A percentile compares a stretch with the other conserved stretches of the same genome.
phyloP scores from a whole-genome alignment of 75 land plant species.

The Picea glauca region DNA sequence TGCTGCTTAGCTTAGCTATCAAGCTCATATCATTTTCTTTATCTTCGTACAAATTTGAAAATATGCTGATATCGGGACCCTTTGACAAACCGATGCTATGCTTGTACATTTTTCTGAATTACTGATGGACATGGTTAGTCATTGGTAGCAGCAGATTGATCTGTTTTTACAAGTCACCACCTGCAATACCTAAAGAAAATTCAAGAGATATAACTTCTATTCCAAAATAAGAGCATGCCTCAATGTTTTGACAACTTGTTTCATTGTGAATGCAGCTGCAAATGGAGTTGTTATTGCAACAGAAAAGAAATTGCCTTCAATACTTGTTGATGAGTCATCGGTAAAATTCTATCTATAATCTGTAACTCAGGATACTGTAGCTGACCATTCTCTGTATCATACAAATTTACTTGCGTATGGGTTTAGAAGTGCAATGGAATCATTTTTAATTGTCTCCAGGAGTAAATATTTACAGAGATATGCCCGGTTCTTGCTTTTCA shows the following conservation, averaged over 20 bases:
- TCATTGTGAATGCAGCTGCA: constrained; percentile 60
- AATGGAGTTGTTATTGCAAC: constrained; percentile 99
- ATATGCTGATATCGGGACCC: background rate
- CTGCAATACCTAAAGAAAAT: background rate
- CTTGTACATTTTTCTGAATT: background rate
- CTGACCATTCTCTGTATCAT: background rate
- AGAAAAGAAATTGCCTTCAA: constrained; percentile 96
- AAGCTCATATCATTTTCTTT: background rate
- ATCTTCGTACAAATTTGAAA: background rate
- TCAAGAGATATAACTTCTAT: background rate
- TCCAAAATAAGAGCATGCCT: background rate
- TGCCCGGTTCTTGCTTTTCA: background rate
- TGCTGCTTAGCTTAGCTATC: background rate
- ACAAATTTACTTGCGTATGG: background rate
- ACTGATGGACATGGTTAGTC: background rate
- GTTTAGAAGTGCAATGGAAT: background rate
- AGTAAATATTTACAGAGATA: background rate
- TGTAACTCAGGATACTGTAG: background rate
- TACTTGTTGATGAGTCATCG: constrained; percentile 94
- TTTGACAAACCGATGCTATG: background rate
- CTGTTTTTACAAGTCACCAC: background rate
- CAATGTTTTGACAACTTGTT: background rate
- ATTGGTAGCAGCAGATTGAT: background rate
- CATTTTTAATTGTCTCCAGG: background rate
- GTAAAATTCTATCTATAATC: constrained; percentile 37